These are phyloP conservation scores for Nigrospora osmanthi DNA, from an alignment of 2,329 filamentous ascomycete species.

Conservation along the genomic window DNA sequence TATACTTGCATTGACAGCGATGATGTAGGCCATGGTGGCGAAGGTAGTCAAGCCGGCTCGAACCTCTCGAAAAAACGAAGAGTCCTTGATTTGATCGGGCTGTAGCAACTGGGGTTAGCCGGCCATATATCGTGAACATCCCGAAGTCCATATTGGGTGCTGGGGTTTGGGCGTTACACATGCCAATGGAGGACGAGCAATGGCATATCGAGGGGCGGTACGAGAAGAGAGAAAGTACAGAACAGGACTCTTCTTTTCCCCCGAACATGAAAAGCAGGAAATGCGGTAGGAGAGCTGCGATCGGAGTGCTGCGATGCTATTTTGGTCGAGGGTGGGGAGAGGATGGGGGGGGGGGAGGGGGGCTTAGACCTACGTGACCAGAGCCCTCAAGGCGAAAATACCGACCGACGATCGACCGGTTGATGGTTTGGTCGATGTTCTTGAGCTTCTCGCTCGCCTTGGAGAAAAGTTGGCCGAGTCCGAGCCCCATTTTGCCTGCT, in stretches of 20 bases:
- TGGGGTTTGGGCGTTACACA: too few species aligned
- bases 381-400: constrained; percentile 57
- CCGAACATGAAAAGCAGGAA: too few species aligned
- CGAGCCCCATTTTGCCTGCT: neutral
- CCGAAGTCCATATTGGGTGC: too few species aligned
- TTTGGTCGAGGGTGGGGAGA: too few species aligned
- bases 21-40: constrained; percentile 79
- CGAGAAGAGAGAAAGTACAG: neutral
- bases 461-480: constrained; percentile 4
- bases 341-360: too few species aligned
- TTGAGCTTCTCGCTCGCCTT: constrained; percentile 8
- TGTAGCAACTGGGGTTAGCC: constrained; percentile 19
- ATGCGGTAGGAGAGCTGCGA: too few species aligned
- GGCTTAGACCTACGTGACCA: constrained; percentile 47
- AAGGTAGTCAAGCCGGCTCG: constrained; percentile 75
- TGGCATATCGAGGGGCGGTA: neutral
- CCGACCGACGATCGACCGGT: constrained; percentile 36
- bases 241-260: too few species aligned
- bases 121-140: too few species aligned
- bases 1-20: constrained; percentile 55
- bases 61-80: constrained; percentile 69
- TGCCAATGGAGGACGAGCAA: neutral
- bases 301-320: too few species aligned
- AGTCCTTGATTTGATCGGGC: constrained; percentile 59
- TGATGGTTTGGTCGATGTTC: constrained; percentile 19